Evolutionary conservation across 805 yeast species (phyloP).

Genomic region (Saccharomycopsis amapae): DNA sequence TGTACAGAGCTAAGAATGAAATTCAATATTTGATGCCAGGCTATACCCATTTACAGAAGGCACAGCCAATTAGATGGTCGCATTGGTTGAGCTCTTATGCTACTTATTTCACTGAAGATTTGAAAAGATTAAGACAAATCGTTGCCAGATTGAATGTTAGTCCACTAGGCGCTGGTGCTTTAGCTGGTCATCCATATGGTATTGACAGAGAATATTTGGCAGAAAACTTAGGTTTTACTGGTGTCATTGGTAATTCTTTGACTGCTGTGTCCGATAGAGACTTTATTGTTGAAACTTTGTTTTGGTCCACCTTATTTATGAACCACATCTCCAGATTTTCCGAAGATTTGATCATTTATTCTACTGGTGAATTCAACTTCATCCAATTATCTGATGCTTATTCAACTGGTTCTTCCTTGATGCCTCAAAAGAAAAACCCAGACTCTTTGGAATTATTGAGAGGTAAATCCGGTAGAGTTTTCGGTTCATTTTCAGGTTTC

Average conservation of each 20-base stretch:
- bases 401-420: conserved; percentile 95
- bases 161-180: conserved; percentile 95
- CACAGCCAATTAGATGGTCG: conserved; percentile 99
- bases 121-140: conserved; percentile 75
- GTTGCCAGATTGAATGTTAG: conserved; percentile 76
- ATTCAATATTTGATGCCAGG: conserved; percentile 97
- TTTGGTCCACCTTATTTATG: conserved; percentile 93
- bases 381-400: conserved; percentile 92
- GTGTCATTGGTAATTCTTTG: conserved; percentile 90
- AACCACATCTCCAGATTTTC: conserved; percentile 91
- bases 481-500: conserved; percentile 92
- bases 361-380: conserved; percentile 96
- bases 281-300: conserved; percentile 89
- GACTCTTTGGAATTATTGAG: conserved; percentile 91
- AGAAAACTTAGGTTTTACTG: conserved; percentile 65
- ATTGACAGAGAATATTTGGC: conserved; percentile 91
- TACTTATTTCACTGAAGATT: conserved; percentile 87
- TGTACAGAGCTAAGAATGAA: conserved; percentile 74
- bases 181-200: conserved; percentile 99
- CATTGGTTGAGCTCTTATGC: conserved; percentile 96
- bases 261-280: conserved; percentile 98
- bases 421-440: conserved; percentile 99
- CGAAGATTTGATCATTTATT: conserved; percentile 92
- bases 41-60: conserved; percentile 95
- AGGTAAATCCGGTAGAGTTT: conserved; percentile 96